These are phyloP conservation scores for Kodamaea hsintzibuensis DNA, from an alignment of 805 yeast genomes.

Conservation along the genomic window DNA sequence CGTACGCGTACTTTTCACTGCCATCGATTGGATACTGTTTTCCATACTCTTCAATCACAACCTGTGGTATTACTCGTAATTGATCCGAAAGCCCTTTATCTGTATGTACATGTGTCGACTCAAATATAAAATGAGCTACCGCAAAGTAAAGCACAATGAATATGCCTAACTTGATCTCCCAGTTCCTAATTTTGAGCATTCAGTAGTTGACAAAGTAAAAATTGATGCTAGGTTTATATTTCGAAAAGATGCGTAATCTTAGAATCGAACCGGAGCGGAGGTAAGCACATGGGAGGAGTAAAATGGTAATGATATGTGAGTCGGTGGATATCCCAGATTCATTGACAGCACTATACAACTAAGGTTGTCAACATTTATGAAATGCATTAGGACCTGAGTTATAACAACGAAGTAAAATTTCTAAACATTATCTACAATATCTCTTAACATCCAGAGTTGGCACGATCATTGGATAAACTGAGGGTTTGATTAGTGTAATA, in stretches of 20 bases:
- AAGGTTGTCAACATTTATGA: too few relatives aligned
- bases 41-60: conserved; percentile 13
- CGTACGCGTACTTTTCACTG: conserved; percentile 47
- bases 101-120: conserved; percentile 11
- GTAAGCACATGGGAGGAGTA: neutral
- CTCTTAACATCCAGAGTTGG: too few relatives aligned
- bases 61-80: conserved; percentile 25
- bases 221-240: neutral
- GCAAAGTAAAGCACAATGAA: conserved; percentile 22
- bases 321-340: too few relatives aligned
- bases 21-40: conserved; percentile 7
- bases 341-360: too few relatives aligned
- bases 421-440: too few relatives aligned
- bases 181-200: conserved; percentile 12
- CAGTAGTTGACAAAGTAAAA: neutral
- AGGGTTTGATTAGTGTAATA: too few relatives aligned
- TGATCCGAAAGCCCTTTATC: conserved; percentile 17
- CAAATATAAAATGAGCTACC: conserved; percentile 19
- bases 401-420: too few relatives aligned
- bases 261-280: conserved; percentile 2
- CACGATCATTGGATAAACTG: too few relatives aligned
- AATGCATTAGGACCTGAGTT: too few relatives aligned
- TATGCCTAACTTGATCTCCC: conserved; percentile 27
- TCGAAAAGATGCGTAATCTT: neutral
- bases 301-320: conserved; percentile 5